phyloP scores from a whole-genome alignment of 345 rosid species.

The Rhizophora mangle region DNA sequence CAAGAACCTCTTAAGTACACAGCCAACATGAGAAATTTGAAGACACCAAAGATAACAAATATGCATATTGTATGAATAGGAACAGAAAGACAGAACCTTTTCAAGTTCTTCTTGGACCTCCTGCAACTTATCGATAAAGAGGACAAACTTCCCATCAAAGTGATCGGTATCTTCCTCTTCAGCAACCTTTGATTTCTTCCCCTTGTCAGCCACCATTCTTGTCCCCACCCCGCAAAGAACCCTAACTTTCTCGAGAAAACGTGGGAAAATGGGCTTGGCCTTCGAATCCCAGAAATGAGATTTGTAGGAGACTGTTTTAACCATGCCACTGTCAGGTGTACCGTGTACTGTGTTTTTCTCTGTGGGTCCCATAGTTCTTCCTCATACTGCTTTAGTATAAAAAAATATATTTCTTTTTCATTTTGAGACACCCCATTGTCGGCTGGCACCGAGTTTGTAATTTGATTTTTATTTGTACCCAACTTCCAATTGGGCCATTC shows the following conservation, averaged over 20 bases:
- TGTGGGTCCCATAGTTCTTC: too few species aligned
- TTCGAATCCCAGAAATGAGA: not conserved
- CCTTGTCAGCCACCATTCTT: constrained; percentile 20
- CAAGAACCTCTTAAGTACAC: too few species aligned
- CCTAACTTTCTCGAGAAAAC: constrained; percentile 12
- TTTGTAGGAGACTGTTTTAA: not conserved
- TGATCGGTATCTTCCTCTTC: constrained; percentile 21
- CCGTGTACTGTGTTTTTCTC: too few species aligned
- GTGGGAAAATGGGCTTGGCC: not conserved
- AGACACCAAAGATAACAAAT: not conserved
- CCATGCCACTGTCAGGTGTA: too few species aligned
- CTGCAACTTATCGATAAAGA: constrained; percentile 33
- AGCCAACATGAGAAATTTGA: too few species aligned
- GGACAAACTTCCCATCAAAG: constrained; percentile 22
- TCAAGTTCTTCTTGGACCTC: constrained; percentile 38
- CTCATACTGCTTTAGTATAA: too few species aligned
- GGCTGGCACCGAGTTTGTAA: too few species aligned
- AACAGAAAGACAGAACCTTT: constrained; percentile 17
- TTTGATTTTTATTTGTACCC: too few species aligned
- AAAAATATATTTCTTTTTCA: too few species aligned
- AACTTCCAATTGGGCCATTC: too few species aligned
- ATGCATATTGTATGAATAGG: not conserved
- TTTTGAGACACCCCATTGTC: too few species aligned
- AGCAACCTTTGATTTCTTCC: constrained; percentile 30
- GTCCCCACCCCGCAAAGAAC: not conserved